These are phyloP conservation scores for Blastobotrys serpentis DNA, from an alignment of 1,139 yeast species.

Conservation along the genomic window DNA sequence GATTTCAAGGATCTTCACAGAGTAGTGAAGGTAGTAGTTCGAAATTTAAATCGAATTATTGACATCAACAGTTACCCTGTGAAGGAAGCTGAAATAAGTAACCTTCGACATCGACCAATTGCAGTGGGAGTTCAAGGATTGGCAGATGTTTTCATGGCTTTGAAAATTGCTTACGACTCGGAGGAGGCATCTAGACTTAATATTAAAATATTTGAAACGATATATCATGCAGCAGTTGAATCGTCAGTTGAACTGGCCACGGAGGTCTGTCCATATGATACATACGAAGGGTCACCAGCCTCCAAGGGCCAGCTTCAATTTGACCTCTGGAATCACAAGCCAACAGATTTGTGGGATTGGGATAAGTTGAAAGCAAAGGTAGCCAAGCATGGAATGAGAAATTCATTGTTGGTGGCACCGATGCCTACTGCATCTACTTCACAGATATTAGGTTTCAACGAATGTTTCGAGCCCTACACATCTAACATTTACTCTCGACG, in stretches of 20 bases:
- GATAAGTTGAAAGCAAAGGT: conserved; percentile 53
- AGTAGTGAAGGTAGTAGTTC: conserved; percentile 60
- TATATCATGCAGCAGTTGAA: conserved; percentile 76
- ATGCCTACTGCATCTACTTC: conserved; percentile 92
- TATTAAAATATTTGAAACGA: conserved; percentile 74
- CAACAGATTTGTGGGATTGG: conserved; percentile 64
- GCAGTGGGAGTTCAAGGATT: conserved; percentile 82
- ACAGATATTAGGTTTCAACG: conserved; percentile 74
- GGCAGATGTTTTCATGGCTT: conserved; percentile 65
- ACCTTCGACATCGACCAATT: conserved; percentile 66
- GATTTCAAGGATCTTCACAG: conserved; percentile 61
- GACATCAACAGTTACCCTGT: conserved; percentile 71
- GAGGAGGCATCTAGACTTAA: conserved; percentile 58
- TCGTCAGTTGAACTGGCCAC: conserved; percentile 64
- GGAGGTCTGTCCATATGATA: conserved; percentile 55
- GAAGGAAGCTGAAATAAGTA: conserved; percentile 58
- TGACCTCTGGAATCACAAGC: conserved; percentile 68
- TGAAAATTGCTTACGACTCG: conserved; percentile 69
- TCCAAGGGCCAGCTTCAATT: conserved; percentile 66
- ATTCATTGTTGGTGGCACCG: conserved; percentile 73
- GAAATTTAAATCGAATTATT: conserved; percentile 64
- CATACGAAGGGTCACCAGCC: conserved; percentile 69
- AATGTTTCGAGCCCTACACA: conserved; percentile 78
- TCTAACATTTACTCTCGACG: conserved; percentile 76
- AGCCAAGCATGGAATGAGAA: conserved; percentile 58